Percentiles rank a stretch among this genome's conserved stretches.
These are phyloP conservation scores for Thielaviopsis populi DNA, from an alignment of 2,329 filamentous ascomycete species.

Conservation along the genomic window DNA sequence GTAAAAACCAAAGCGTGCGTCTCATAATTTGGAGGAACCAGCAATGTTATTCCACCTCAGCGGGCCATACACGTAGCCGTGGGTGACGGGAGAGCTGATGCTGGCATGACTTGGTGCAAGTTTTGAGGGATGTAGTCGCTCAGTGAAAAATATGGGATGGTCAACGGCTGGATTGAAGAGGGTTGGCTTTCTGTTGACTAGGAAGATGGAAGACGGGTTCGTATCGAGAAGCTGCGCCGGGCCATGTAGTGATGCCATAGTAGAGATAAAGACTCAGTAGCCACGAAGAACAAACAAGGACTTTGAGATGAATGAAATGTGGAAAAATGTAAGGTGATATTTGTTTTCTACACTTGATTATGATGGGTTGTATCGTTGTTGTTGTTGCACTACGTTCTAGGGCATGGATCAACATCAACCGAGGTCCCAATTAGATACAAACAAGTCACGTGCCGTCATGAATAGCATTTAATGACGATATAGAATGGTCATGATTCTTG, in stretches of 20 bases:
- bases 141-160: constrained; percentile 15
- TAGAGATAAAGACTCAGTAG: neutral
- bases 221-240: neutral
- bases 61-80: constrained; percentile 11
- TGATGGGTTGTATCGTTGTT: no score
- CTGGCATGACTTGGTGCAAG: neutral
- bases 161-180: constrained; percentile 11
- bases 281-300: neutral
- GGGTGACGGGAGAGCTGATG: constrained; percentile 7
- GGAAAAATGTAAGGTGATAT: neutral
- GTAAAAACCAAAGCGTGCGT: neutral
- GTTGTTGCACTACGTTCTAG: no score
- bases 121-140: neutral
- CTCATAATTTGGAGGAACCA: constrained; percentile 8
- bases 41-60: neutral
- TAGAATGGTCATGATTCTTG: no score
- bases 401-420: no score
- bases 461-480: no score
- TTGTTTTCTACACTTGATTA: neutral
- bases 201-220: neutral
- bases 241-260: neutral
- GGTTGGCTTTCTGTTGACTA: neutral
- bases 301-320: neutral
- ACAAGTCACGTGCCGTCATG: no score
- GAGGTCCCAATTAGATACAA: neutral